Evolutionary conservation across 257 asterid species (phyloP), one percentile per base, ranked within the genome.

Genomic region (Scutellaria barbata): DNA sequence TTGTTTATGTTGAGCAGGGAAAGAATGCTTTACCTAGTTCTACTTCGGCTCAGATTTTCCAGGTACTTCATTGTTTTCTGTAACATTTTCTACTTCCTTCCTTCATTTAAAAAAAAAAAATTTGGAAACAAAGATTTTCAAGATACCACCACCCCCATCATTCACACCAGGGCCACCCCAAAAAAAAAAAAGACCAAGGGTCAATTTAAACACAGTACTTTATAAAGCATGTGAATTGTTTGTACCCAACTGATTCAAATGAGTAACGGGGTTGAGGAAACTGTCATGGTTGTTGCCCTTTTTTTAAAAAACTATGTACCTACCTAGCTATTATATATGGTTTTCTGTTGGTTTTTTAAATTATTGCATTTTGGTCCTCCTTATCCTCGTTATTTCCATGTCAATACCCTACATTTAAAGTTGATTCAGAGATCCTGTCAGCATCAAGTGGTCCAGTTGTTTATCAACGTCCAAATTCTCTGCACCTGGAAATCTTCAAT

Each of bases 371-470:
- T 18, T 54, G 68, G 57, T 70, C 73, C 55, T 52, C 17, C 2
- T 10, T 40, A 17, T 22, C 42, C 7, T 63, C 47, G 37, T 20
- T 62, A 75, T 42, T 69, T 63, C 20, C 14, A 20, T 48, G 59
- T 39, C 68, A 43, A 35, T n/a, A 8, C 71, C 63, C 66, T 46
- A 18, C 56, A 30, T 13, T 45, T 10, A 54, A 63, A 76, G 80
- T 45, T 64, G 62, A 41, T 40, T 37, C 68, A 13, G 40, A 43
- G 40, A 18, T 45, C 37, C 18, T 59, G 66, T 75, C 79, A 39
- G 22, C 58, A 59, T 69, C 76, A 62, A 42, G 80, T 76, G 80
- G 80, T 76, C 80, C 72, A 18, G 8, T 33, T 0, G 10, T 22
- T 10, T 10, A 68, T 18, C 11, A 22, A 10, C 6, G 51, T 66